These are phyloP conservation scores for Zygoascus biomembranicola DNA, from an alignment of 805 yeast genomes.

Conservation along the genomic window DNA sequence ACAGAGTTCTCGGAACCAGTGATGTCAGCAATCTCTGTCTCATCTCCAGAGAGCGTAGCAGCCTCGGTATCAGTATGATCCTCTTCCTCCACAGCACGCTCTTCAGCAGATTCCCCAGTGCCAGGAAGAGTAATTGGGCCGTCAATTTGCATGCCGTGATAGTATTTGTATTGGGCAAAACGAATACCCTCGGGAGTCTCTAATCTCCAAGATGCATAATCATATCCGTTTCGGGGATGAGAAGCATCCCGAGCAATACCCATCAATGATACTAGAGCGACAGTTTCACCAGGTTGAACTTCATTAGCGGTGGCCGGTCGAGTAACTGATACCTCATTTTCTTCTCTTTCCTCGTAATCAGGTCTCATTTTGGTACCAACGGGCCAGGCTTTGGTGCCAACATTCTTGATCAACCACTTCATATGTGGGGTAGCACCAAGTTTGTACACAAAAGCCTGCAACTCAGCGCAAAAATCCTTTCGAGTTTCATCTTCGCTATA, in stretches of 20 bases:
- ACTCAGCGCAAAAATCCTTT: not conserved
- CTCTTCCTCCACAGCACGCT: not conserved
- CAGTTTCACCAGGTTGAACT: constrained; percentile 3
- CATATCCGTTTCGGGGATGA: not conserved
- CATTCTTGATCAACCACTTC: constrained; percentile 6
- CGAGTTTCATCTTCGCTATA: not conserved
- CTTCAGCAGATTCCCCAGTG: not conserved
- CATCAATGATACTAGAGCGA: not conserved
- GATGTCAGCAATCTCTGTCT: not conserved
- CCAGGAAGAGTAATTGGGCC: not conserved
- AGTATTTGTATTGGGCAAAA: constrained; percentile 1
- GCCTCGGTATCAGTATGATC: not conserved
- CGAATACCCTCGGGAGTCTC: constrained; percentile 2
- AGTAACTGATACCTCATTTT: not conserved
- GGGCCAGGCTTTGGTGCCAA: constrained; percentile 14
- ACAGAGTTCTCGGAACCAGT: not conserved
- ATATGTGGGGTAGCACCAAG: not conserved
- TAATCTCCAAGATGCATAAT: not conserved
- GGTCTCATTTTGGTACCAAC: constrained; percentile 4
- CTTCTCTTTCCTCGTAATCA: not conserved
- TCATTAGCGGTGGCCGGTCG: not conserved
- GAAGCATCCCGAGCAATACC: not conserved
- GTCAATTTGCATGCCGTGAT: not conserved
- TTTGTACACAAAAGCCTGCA: not conserved
- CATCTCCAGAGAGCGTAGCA: not conserved